Evolutionary conservation across 352 stramenopile species (phyloP), one percentile per base, ranked within the genome.

Genomic region (Globisporangium recalcitrans): DNA sequence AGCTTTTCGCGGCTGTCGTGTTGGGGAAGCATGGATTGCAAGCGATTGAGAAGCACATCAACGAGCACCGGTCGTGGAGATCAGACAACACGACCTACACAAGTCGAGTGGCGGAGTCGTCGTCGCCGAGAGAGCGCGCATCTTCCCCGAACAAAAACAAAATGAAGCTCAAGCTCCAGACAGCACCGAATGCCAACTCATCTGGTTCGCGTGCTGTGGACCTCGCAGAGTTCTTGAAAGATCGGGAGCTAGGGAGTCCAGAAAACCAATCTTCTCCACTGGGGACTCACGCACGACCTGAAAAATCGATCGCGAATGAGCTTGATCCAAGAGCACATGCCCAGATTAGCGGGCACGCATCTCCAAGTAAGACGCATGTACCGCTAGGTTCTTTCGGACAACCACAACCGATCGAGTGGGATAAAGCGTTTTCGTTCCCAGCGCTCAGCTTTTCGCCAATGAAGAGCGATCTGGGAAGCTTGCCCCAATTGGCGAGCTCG

Each of bases 11-110:
- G 4, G n/a, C 57, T 4, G 32, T 71, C 27, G 40, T 82, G 3
- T 49, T 85, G 3, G 76, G 76, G 1, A 78, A 69, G 21, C 62
- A 44, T 36, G 76, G 76, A 4, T 42, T 85, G 14, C 52, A 67
- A 29, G 58, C 48, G 2, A 60, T 80, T 32, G 71, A 73, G 1
- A 52, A 60, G 16, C 65, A 58, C 3, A 64, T 82, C 9, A 52
- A 52, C 6, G 38, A 66, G 36, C 72, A 81, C 26, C 62, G 57
- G 4, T 42, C 54, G 47, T 77, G 68, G 63, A 63, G 76, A 52
- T 52, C 70, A 21, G 51, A 64, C 10, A 78, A 70, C 32, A 54
- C 64, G 1, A 36, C 44, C 2, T 64, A 70, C 26, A 71, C 74
- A 3, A 63, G 73, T 29, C 70, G 68, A n/a, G 56, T 80, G 3